A percentile compares a stretch with the other conserved stretches of the same genome.
These are phyloP conservation scores for Leccinum barrowsii DNA, from an alignment of 768 basidiomycete genomes.

Conservation along the genomic window DNA sequence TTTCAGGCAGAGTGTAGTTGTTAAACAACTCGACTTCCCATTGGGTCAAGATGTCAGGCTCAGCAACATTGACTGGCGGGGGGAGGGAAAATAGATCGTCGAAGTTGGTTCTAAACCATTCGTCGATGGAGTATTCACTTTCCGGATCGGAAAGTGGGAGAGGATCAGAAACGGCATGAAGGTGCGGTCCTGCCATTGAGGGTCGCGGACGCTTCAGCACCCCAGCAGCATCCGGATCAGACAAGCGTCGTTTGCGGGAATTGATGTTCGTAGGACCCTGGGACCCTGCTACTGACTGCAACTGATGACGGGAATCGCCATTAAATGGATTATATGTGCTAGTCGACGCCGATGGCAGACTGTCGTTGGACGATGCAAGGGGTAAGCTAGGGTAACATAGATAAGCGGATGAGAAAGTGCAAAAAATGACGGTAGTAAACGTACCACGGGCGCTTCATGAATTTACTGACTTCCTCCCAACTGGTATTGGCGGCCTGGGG, in stretches of 20 bases:
- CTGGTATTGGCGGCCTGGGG: no score
- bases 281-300: no score
- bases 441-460: no score
- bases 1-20: slow-evolving; percentile 17
- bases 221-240: slow-evolving; percentile 24
- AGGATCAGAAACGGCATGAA: slow-evolving; percentile 31
- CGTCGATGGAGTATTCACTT: slow-evolving; percentile 27
- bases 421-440: no score
- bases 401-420: no score
- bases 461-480: no score
- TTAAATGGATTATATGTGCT: no score
- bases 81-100: slow-evolving; percentile 15
- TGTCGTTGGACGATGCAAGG: no score
- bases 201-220: slow-evolving; percentile 28
- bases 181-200: slow-evolving; percentile 12
- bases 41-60: slow-evolving; percentile 23
- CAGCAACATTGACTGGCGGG: slow-evolving; percentile 2
- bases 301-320: no score
- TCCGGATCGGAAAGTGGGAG: neutral
- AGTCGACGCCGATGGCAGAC: no score
- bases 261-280: no score
- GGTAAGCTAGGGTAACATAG: no score
- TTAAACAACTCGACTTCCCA: slow-evolving; percentile 35
- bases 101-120: slow-evolving; percentile 34
- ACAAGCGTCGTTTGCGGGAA: slow-evolving; percentile 13